These are phyloP conservation scores for Paecilomyces formosus DNA, from an alignment of 2,329 filamentous ascomycete genomes.

Conservation along the genomic window DNA sequence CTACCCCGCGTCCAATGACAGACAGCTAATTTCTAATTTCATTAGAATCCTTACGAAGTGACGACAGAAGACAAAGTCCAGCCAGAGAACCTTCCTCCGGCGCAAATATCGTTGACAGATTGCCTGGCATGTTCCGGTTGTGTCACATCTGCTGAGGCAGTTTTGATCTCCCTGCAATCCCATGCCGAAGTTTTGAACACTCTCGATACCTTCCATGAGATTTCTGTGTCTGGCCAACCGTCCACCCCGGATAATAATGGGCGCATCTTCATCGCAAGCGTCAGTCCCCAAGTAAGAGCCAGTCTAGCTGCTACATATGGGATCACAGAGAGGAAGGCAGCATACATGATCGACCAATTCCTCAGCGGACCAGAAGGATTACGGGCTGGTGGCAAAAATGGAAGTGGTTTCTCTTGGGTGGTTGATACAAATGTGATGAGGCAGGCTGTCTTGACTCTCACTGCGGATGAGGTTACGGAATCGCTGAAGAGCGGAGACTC, in stretches of 20 bases:
- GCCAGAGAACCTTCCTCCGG: conserved; percentile 55
- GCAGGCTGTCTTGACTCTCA: conserved; percentile 74
- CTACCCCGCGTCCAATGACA: conserved; percentile 1
- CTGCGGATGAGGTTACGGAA: conserved; percentile 61
- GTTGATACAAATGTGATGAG: conserved; percentile 81
- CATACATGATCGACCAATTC: conserved; percentile 74
- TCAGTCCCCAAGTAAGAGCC: conserved; percentile 84
- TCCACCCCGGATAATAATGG: conserved; percentile 36
- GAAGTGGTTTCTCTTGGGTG: conserved; percentile 79
- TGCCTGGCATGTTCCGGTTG: conserved; percentile 96
- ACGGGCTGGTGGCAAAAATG: conserved; percentile 59
- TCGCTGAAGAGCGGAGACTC: conserved; percentile 15
- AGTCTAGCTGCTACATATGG: conserved; percentile 80
- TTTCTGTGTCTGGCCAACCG: conserved; percentile 41
- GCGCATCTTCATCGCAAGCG: conserved; percentile 81
- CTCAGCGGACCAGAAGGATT: conserved; percentile 65
- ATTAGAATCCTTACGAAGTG: conserved; percentile 66
- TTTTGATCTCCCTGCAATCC: conserved; percentile 91
- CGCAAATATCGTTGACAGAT: conserved; percentile 92
- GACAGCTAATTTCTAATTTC: conserved; percentile 13
- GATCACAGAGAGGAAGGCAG: conserved; percentile 65
- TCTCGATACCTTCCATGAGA: conserved; percentile 56
- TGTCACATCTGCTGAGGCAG: conserved; percentile 93
- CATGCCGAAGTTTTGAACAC: conserved; percentile 83
- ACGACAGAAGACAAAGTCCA: conserved; percentile 78